phyloP scores from a whole-genome alignment of 1,284 basidiomycete species.

The Trametes polyzona region DNA sequence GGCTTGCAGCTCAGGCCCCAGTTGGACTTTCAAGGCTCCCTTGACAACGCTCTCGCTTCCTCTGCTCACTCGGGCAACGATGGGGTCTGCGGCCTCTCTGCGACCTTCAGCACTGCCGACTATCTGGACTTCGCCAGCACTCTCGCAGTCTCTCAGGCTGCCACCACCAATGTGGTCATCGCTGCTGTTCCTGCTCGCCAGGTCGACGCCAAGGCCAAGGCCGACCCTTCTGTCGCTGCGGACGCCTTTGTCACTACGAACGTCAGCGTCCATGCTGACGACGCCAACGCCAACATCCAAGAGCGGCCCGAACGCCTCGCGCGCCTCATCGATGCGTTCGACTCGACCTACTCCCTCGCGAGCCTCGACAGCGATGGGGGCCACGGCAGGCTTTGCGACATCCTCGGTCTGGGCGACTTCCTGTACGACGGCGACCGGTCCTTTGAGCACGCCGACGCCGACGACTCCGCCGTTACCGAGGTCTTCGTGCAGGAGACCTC shows the following conservation, averaged over 20 bases:
- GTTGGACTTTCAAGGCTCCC: slow-evolving; percentile 2
- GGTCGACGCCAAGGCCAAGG: neutral
- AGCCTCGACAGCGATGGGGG: slow-evolving; percentile 2
- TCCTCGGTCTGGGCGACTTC: slow-evolving; percentile 12
- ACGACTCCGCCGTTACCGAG: neutral
- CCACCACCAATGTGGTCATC: neutral
- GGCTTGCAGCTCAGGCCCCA: slow-evolving; percentile 4
- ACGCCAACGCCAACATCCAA: neutral
- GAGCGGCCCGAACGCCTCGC: neutral
- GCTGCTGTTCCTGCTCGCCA: neutral
- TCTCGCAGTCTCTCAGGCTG: neutral
- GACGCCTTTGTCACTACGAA: neutral
- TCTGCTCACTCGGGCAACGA: neutral
- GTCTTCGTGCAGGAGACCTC: neutral
- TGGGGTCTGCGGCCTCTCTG: neutral
- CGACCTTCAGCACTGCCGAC: neutral
- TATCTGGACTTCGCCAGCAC: neutral
- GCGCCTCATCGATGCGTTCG: slow-evolving; percentile 1
- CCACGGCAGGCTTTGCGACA: slow-evolving; percentile 4
- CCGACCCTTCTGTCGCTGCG: neutral
- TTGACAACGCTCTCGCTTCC: neutral
- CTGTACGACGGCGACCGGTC: neutral
- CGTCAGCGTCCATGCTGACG: neutral
- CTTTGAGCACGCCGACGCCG: neutral
- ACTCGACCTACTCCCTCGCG: slow-evolving; percentile 4